Base-by-base conservation (phyloP, 306 rosid species). In the Dalbergia cochinchinensis region DNA sequence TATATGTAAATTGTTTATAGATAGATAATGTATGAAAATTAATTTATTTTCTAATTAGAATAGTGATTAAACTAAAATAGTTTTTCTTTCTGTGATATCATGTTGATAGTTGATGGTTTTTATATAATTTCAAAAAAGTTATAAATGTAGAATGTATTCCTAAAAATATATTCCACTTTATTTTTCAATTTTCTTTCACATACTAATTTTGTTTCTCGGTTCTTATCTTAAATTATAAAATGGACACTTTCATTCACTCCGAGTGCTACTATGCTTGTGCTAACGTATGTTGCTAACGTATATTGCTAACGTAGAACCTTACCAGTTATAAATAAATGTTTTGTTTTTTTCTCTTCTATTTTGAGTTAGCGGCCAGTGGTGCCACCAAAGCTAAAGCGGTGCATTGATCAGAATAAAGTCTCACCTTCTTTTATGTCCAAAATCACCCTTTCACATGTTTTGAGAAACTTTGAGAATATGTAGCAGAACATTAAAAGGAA, bases 391-490 rank as follows among this genome's bases (percentile, higher is more conserved):
- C 62, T 16, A 62, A 70, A 76, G 76, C 44, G 71, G 66, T 26
- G 61, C 71, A 54, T 77, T 63, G 39, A 78, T 35, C 57, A 48
- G 65, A 60, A 74, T 54, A 82, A 86, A 79, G 60, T 59, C 79
- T 69, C 74, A 37, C 69, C 66, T 41, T 58, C 64, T 82, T 82
- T 74, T 76, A 61, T 63, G 45, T 76, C 65, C 60, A 69, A 81
- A 83, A 53, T 31, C 7, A 74, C 62, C 67, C 34, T 57, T 77
- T 59, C 31, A 81, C 74, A 60, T 8, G n/a, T 45, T 80, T 53
- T 79, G 16, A 69, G 77, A 86, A 84, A 71, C 84, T 74, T 77
- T 50, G 12, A 78, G 77, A 44, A 47, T 70, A n/a, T 14, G 64
- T 47, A 66, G 10, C 73, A 74, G 54, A 74, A 51, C 69, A 64